phyloP scores from a whole-genome alignment of 2,329 filamentous ascomycete genomes.

The Mycosphaerella sp. region DNA sequence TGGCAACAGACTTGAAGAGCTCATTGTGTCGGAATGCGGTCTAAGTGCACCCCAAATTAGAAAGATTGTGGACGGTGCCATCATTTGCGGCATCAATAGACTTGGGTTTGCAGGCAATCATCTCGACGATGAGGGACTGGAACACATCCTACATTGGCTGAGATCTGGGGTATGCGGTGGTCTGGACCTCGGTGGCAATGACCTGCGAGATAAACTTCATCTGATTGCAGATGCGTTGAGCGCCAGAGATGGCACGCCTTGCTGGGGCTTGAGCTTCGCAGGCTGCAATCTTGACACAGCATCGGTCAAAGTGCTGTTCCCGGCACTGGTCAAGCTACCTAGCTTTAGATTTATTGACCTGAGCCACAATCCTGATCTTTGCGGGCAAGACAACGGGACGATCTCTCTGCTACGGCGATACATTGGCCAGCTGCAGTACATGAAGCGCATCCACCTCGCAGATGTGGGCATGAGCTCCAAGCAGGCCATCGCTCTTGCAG shows the following conservation, averaged over 20 bases:
- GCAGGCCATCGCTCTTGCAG: constrained; percentile 83
- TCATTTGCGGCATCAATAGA: constrained; percentile 68
- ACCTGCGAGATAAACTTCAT: constrained; percentile 48
- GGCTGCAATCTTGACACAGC: constrained; percentile 73
- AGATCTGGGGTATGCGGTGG: constrained; percentile 74
- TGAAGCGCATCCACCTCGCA: constrained; percentile 81
- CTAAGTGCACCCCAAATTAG: constrained; percentile 65
- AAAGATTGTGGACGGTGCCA: constrained; percentile 73
- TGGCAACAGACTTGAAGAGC: constrained; percentile 69
- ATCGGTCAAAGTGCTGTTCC: constrained; percentile 68
- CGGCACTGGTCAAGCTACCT: constrained; percentile 61
- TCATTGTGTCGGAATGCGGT: constrained; percentile 75
- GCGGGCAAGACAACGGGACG: constrained; percentile 44
- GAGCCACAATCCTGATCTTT: constrained; percentile 76
- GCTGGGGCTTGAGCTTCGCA: constrained; percentile 80
- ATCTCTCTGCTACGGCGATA: constrained; percentile 65
- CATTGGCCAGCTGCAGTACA: constrained; percentile 66
- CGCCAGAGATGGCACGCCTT: constrained; percentile 42
- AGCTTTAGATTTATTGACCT: constrained; percentile 85
- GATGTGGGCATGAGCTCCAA: constrained; percentile 80
- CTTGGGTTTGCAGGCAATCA: constrained; percentile 79
- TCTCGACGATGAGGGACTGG: constrained; percentile 65
- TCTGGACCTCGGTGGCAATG: constrained; percentile 82
- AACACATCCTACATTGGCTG: constrained; percentile 71
- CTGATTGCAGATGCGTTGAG: constrained; percentile 48